Conservation (phyloP, 495 filamentous ascomycete genomes). For the Lophiotrema nucula region DNA sequence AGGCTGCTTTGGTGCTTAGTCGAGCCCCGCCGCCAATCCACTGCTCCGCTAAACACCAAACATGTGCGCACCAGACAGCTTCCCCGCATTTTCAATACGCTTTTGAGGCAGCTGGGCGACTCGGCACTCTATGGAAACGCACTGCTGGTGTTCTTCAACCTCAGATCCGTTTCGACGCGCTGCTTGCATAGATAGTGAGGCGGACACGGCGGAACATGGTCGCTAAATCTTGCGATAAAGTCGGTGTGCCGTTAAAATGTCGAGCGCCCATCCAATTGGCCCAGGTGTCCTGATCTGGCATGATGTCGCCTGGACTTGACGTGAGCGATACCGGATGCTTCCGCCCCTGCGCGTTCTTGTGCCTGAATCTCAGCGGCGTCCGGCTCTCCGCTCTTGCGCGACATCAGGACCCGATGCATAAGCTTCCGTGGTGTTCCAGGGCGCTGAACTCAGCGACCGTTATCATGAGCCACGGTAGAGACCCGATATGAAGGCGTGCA, state of each 20-base stretch:
- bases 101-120: background rate
- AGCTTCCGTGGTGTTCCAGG: too few relatives aligned
- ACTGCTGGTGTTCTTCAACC: too few relatives aligned
- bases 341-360: background rate
- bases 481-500: too few relatives aligned
- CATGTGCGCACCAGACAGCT: background rate
- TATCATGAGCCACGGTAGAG: too few relatives aligned
- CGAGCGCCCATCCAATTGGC: background rate
- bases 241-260: background rate
- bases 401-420: background rate
- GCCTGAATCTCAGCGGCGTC: background rate
- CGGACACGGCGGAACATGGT: too few relatives aligned
- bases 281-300: background rate
- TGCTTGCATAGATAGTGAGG: too few relatives aligned
- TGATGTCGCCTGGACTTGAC: background rate
- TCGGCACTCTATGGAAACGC: too few relatives aligned
- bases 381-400: background rate
- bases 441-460: too few relatives aligned
- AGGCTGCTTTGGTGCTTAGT: too few relatives aligned
- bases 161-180: too few relatives aligned
- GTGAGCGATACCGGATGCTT: background rate
- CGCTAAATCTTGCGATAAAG: background rate
- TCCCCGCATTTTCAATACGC: background rate
- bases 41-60: too few relatives aligned
- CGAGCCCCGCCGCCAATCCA: too few relatives aligned